A percentile compares a stretch with the other conserved stretches of the same genome.
These are phyloP conservation scores for Cutaneotrichosporon cyanovorans DNA, from an alignment of 1,284 basidiomycete genomes.

Conservation along the genomic window DNA sequence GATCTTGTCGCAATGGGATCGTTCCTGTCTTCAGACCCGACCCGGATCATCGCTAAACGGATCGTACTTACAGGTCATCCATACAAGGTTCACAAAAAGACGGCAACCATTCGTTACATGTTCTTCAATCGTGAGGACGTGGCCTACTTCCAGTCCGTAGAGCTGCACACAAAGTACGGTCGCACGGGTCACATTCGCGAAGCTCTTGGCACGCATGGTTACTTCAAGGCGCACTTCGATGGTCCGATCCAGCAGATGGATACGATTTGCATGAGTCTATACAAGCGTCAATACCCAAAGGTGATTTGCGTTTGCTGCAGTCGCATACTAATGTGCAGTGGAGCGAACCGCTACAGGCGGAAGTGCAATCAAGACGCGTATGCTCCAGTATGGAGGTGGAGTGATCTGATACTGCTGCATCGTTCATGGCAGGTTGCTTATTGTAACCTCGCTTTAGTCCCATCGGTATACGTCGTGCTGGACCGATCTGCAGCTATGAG, in stretches of 20 bases:
- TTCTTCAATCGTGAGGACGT: conserved; percentile 94
- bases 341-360: too few relatives aligned
- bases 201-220: conserved; percentile 94
- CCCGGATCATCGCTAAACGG: conserved; percentile 84
- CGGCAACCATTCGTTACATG: conserved; percentile 96
- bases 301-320: too few relatives aligned
- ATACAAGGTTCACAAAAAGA: conserved; percentile 96
- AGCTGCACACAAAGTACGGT: conserved; percentile 88
- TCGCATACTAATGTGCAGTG: too few relatives aligned
- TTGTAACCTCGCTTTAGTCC: too few relatives aligned
- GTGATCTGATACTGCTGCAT: background rate
- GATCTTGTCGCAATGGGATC: conserved; percentile 84
- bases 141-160: conserved; percentile 86
- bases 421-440: background rate
- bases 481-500: too few relatives aligned
- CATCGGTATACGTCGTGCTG: too few relatives aligned
- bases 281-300: conserved; percentile 83
- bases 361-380: too few relatives aligned
- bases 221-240: conserved; percentile 96
- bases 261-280: conserved; percentile 81
- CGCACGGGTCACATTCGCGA: conserved; percentile 86
- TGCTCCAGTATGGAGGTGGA: background rate
- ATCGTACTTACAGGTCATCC: conserved; percentile 92
- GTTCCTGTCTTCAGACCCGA: conserved; percentile 82
- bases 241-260: conserved; percentile 95